phyloP scores from a whole-genome alignment of 441 rosid species.

The Viola pubescens region DNA sequence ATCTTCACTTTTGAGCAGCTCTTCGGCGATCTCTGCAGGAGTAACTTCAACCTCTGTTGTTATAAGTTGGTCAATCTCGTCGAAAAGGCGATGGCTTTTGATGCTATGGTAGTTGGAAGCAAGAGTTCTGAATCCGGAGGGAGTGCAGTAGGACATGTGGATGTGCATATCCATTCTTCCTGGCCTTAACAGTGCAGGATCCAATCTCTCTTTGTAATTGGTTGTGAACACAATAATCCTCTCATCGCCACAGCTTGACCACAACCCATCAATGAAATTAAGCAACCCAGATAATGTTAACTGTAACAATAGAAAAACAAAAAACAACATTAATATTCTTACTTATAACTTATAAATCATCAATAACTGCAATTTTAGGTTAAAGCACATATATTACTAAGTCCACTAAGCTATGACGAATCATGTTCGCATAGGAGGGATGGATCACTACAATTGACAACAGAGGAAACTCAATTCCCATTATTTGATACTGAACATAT shows the following conservation, averaged over 20 bases:
- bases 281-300: slow-evolving; percentile 34
- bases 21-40: slow-evolving; percentile 33
- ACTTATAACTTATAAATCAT: too few species aligned
- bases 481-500: too few species aligned
- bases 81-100: slow-evolving; percentile 9
- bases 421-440: too few species aligned
- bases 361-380: too few species aligned
- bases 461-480: too few species aligned
- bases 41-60: slow-evolving; percentile 22
- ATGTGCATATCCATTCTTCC: too few species aligned
- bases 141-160: too few species aligned
- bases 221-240: slow-evolving; percentile 19
- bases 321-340: neutral
- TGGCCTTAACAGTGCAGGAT: slow-evolving; percentile 30
- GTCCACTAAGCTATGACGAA: too few species aligned
- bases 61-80: slow-evolving; percentile 19
- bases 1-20: slow-evolving; percentile 29
- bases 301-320: slow-evolving; percentile 8
- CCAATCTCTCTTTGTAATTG: slow-evolving; percentile 27
- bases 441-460: too few species aligned
- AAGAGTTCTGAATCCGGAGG: slow-evolving; percentile 18
- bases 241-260: too few species aligned
- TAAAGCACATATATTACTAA: too few species aligned
- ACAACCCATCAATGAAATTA: neutral
- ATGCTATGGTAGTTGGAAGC: slow-evolving; percentile 28